phyloP scores from a whole-genome alignment of 2,329 filamentous ascomycete species.

The Cercospora canescens region DNA sequence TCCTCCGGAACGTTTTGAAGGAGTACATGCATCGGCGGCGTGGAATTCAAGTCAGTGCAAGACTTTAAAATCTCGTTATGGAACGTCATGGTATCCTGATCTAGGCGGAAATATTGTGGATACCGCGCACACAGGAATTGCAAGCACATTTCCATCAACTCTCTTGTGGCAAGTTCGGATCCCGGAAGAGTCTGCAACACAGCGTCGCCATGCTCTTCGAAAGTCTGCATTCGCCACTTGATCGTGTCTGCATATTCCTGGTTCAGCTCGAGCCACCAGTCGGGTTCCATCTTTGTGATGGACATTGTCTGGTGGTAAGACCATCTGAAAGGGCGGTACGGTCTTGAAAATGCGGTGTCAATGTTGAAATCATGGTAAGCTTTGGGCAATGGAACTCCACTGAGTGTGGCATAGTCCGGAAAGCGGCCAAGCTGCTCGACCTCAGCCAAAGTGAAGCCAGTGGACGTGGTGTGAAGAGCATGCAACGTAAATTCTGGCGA shows the following conservation, averaged over 20 bases:
- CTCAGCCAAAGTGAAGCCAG: conserved; percentile 69
- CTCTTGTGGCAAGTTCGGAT: conserved; percentile 76
- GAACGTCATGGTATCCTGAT: conserved; percentile 57
- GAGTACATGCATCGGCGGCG: conserved; percentile 68
- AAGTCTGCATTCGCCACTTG: conserved; percentile 66
- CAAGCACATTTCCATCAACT: conserved; percentile 82
- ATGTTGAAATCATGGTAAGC: conserved; percentile 68
- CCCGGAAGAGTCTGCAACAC: conserved; percentile 72
- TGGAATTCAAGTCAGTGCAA: conserved; percentile 59
- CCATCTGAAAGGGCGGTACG: conserved; percentile 82
- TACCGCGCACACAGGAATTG: conserved; percentile 80
- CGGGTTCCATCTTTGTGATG: conserved; percentile 76
- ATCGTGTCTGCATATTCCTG: conserved; percentile 69
- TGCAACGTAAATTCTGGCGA: conserved; percentile 24
- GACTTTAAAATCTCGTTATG: conserved; percentile 69
- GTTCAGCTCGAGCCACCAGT: conserved; percentile 91
- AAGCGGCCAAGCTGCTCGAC: conserved; percentile 72
- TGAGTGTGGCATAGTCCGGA: conserved; percentile 73
- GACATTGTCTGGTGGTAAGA: conserved; percentile 88
- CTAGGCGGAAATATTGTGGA: conserved; percentile 69
- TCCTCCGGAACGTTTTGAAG: conserved; percentile 82
- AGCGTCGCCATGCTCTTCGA: conserved; percentile 60
- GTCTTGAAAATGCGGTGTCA: conserved; percentile 66
- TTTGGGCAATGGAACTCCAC: conserved; percentile 69
- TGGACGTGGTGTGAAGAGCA: conserved; percentile 51